Evolutionary conservation across 129 eudicot genomes (phyloP), one percentile per base, ranked within the genome.

Genomic region (Sambucus nigra): DNA sequence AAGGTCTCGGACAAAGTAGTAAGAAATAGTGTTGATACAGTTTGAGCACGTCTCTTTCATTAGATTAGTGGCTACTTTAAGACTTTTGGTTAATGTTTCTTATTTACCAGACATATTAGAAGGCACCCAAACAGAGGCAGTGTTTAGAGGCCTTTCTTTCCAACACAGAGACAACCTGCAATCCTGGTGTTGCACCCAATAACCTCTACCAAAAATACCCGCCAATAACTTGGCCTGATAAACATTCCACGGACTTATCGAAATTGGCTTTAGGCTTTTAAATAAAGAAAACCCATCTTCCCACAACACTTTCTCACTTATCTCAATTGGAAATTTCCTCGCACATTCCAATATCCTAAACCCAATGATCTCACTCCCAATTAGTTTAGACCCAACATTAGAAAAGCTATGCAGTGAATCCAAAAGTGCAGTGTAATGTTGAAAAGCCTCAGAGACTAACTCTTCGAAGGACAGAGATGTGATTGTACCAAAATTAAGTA

Each of bases 171-270:
- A 22, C 55, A 65, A 20, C 47, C 63, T 53, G 47, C 56, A 53
- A 2, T 32, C 23, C 33, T 65, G 63, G 46, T 65, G 50, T 44
- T 65, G 70, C 61, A 65, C 70, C 70, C 63, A 65, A 54, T 65
- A 65, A 22, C 70, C 63, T 20, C 61, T 63, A 44, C 54, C 21
- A 31, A 41, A 65, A 32, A 65, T 42, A 31, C 63, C 55, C 35
- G 55, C 55, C 63, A 65, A 65, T 12, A 41, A 41, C 62, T 54
- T 65, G 46, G 63, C 70, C 55, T 65, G 70, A 25, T 35, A 26
- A 18, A 65, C 25, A 46, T 55, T 65, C 16, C 32, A 41, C 15
- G 54, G 55, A 54, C 70, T 53, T 55, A 55, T 20, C 0, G 70
- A 47, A 7, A 42, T 65, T 25, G 23, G 46, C 47, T 19, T 65